Conservation (phyloP, 2,329 filamentous ascomycete genomes). For the Ophiostoma quercus region DNA sequence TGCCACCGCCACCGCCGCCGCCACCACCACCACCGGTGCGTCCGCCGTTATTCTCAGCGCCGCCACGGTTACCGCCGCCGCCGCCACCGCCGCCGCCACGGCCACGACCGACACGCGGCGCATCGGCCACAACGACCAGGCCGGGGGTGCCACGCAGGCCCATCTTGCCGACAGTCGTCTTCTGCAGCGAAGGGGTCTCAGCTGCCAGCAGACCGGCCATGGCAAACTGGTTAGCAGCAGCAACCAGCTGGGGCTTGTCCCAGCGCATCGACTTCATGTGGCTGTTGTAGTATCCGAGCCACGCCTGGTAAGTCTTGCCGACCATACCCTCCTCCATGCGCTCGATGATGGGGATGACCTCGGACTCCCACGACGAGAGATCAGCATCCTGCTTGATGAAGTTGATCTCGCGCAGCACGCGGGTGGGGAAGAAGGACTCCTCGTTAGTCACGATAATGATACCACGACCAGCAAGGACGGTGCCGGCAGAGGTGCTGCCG, state of each 20-base stretch:
- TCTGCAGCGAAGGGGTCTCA: slow-evolving; percentile 45
- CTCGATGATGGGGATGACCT: slow-evolving; percentile 40
- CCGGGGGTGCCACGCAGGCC: slow-evolving; percentile 50
- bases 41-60: neutral
- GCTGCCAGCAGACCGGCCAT: slow-evolving; percentile 43
- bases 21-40: neutral
- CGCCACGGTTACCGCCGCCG: slow-evolving; percentile 27
- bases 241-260: slow-evolving; percentile 44
- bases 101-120: slow-evolving; percentile 31
- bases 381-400: slow-evolving; percentile 46
- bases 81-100: slow-evolving; percentile 23
- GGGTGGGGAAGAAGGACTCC: slow-evolving; percentile 48
- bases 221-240: slow-evolving; percentile 48
- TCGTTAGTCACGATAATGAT: slow-evolving; percentile 52
- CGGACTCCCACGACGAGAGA: slow-evolving; percentile 37
- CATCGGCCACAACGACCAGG: slow-evolving; percentile 43
- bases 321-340: slow-evolving; percentile 43
- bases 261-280: slow-evolving; percentile 43
- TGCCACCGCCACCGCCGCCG: neutral
- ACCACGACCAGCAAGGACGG: slow-evolving; percentile 49
- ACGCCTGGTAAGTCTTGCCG: slow-evolving; percentile 50
- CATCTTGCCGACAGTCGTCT: slow-evolving; percentile 52
- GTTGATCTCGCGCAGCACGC: slow-evolving; percentile 49
- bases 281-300: slow-evolving; percentile 53
- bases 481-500: slow-evolving; percentile 50